phyloP scores from a whole-genome alignment of 2,329 filamentous ascomycete species.

The Fusarium protoensiforme region DNA sequence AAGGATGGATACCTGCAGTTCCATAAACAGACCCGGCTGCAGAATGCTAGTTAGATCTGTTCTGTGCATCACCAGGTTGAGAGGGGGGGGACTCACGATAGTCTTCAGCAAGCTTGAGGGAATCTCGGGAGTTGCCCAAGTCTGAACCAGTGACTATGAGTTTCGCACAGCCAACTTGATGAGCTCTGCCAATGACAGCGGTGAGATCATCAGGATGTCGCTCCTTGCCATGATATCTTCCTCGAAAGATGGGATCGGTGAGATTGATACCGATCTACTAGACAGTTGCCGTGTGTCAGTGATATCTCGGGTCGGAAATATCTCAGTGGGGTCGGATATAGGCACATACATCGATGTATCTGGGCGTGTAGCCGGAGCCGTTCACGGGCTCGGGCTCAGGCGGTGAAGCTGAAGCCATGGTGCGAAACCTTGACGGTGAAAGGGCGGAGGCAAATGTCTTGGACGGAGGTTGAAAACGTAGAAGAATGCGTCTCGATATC shows the following conservation, averaged over 20 bases:
- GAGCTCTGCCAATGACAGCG: constrained; percentile 82
- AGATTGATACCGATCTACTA: constrained; percentile 91
- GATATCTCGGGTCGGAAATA: constrained; percentile 7
- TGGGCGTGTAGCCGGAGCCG: constrained; percentile 51
- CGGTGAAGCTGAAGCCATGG: constrained; percentile 44
- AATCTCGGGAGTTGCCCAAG: constrained; percentile 79
- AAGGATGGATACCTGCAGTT: constrained; percentile 95
- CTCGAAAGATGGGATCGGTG: constrained; percentile 89
- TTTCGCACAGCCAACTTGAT: constrained; percentile 83
- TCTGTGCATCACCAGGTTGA: not conserved
- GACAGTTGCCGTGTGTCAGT: constrained; percentile 33
- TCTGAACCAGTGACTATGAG: constrained; percentile 95
- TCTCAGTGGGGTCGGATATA: constrained; percentile 11
- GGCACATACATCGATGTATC: constrained; percentile 70
- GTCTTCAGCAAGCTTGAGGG: constrained; percentile 76
- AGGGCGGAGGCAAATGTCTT: constrained; percentile 9
- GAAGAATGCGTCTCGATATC: constrained; percentile 34
- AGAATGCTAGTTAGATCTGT: constrained; percentile 13
- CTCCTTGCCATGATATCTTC: constrained; percentile 83
- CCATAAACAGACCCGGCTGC: constrained; percentile 84
- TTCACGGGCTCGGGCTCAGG: constrained; percentile 27
- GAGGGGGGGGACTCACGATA: constrained; percentile 68
- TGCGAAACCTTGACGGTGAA: constrained; percentile 20
- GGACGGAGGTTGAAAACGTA: constrained; percentile 16
- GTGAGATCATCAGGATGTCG: constrained; percentile 78